phyloP scores from a whole-genome alignment of 345 rosid species.

The Euphorbia pulcherrima region DNA sequence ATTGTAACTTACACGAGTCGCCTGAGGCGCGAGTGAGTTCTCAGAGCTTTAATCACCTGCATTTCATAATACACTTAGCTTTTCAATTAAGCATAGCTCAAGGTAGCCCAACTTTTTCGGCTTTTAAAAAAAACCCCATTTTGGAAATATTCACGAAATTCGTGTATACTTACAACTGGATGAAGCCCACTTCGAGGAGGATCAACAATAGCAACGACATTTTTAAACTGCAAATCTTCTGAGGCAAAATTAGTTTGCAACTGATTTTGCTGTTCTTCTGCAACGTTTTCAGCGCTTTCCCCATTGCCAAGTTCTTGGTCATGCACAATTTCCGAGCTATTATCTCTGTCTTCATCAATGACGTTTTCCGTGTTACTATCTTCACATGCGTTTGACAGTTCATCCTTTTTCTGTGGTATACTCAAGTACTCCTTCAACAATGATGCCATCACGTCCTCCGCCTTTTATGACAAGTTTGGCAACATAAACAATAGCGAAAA shows the following conservation, averaged over 20 bases:
- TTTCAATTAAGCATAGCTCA: neutral
- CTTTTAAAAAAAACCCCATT: neutral
- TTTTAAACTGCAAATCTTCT: constrained; percentile 49
- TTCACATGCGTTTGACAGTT: constrained; percentile 27
- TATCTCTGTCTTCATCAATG: constrained; percentile 35
- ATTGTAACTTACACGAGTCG: constrained; percentile 73
- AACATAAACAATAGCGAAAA: constrained; percentile 10
- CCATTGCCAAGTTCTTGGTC: constrained; percentile 32
- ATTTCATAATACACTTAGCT: constrained; percentile 4
- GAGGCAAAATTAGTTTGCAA: constrained; percentile 30
- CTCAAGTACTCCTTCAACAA: constrained; percentile 64
- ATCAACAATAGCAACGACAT: constrained; percentile 92
- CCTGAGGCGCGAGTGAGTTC: constrained; percentile 63
- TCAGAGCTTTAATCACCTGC: constrained; percentile 75
- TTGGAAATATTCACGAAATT: neutral
- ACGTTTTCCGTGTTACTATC: constrained; percentile 24
- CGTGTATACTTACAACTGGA: constrained; percentile 56
- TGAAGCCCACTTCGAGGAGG: constrained; percentile 94
- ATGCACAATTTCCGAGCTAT: constrained; percentile 10
- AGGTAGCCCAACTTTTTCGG: neutral
- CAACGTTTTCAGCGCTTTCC: constrained; percentile 28
- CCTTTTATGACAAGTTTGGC: constrained; percentile 37
- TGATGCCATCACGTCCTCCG: constrained; percentile 87
- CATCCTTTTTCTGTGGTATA: constrained; percentile 39
- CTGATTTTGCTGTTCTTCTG: constrained; percentile 31